Base-by-base conservation (phyloP, 352 stramenopile genomes). In the Thalassiosira sp. region DNA sequence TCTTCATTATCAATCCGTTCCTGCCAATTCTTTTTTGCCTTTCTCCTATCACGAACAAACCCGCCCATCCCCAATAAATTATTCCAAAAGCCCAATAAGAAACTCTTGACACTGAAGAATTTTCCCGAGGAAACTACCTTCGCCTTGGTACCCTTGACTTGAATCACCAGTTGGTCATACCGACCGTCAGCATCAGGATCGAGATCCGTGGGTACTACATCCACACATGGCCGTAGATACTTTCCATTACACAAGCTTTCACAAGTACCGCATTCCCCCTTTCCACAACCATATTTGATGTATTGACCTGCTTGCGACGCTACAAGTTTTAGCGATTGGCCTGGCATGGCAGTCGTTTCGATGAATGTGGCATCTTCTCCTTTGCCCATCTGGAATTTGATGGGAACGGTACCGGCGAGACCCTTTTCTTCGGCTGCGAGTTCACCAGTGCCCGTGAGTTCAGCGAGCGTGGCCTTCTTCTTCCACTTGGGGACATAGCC, bases 191-290 rank as follows among this genome's bases (percentile, higher is more conserved):
- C 64, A 33, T 81, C 60, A 7, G 40, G 62, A 6, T 66, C 42
- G 10, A 69, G 46, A 51, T 79, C 51, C 0, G 71, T 76, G 6
- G 87, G 86, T 3, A 94, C 79, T 18, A 63, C 80, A 13, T 81
- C 73, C 2, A 89, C 51, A 76, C 89, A 94, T 0, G 85, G 82
- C 25, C 83, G 68, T 33, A 94, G 74, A 80, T 89, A 94, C 61
- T 90, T 85, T 57, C 89, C 89, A 71, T 91, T 82, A 37, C 83
- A 82, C 52, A 89, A 76, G 37, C 62, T 74, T 73, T 92, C 86
- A 56, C 89, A 94, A 13, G 86, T 92, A 33, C 89, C 89, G 58
- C 89, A 94, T 82, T 94, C 89, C 35, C 89, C 89, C 52, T 94
- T 94, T 33, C 85, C 83, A 60, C 87, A 93, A 43, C 82, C 84